Evolutionary conservation across 352 stramenopile species (phyloP).

Genomic region (Pythium scleroteichum): DNA sequence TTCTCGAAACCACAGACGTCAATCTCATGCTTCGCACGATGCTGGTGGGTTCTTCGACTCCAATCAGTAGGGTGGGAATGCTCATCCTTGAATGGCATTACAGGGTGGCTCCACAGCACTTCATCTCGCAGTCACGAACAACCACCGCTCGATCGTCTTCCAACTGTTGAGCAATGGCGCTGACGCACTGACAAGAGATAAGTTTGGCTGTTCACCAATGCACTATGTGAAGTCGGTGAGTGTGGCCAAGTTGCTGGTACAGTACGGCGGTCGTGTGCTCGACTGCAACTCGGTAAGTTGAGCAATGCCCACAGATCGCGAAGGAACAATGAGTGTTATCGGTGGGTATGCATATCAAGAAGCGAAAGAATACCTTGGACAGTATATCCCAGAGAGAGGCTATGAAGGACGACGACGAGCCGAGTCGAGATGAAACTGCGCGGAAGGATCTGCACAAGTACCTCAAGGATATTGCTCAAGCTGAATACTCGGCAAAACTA

Average conservation of each 20-base stretch:
- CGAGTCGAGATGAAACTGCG: conserved; percentile 10
- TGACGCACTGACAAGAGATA: conserved; percentile 52
- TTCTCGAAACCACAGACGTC: conserved; percentile 44
- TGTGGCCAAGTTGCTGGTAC: conserved; percentile 62
- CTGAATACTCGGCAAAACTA: conserved; percentile 62
- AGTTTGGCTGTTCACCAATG: conserved; percentile 64
- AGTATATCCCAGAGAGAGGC: conserved; percentile 19
- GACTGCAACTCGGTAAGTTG: conserved; percentile 61
- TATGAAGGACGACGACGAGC: conserved; percentile 1
- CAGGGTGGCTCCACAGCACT: conserved; percentile 63
- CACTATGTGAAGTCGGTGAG: conserved; percentile 70
- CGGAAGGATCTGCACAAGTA: conserved; percentile 44
- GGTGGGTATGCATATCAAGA: no score
- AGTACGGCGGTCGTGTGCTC: conserved; percentile 58
- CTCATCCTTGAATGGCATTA: no score
- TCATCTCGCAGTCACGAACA: conserved; percentile 61
- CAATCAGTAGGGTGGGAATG: no score
- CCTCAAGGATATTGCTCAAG: conserved; percentile 41
- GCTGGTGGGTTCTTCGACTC: conserved; percentile 50
- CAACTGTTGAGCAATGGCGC: conserved; percentile 68
- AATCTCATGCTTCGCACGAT: conserved; percentile 66
- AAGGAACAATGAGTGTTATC: no score
- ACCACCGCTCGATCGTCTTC: conserved; percentile 61
- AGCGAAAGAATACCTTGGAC: conserved; percentile 57
- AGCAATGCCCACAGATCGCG: no score